Conservation (phyloP, 2,329 filamentous ascomycete species). For the Colletotrichum incanum region DNA sequence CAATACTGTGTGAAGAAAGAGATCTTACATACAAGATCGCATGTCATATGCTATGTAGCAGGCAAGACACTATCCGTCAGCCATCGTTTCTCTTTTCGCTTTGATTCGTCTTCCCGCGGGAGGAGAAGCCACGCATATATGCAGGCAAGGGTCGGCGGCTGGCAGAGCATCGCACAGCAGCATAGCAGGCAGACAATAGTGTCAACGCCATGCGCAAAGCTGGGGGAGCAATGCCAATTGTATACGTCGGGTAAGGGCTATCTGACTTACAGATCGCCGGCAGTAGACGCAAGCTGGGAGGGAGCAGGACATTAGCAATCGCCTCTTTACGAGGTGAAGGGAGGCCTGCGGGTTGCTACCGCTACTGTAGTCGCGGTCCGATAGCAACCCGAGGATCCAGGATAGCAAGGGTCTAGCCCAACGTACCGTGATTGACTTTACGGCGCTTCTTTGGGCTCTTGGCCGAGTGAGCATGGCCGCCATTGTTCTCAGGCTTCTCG, state of each 20-base stretch:
- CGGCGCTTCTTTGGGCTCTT: slow-evolving; percentile 86
- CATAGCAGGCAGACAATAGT: slow-evolving; percentile 24
- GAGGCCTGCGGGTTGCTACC: slow-evolving; percentile 44
- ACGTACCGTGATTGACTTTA: slow-evolving; percentile 91
- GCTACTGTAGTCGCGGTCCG: slow-evolving; percentile 37
- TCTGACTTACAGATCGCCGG: slow-evolving; percentile 86
- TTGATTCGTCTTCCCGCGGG: slow-evolving; percentile 2
- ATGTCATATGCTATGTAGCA: slow-evolving; percentile 86
- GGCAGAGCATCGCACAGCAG: slow-evolving; percentile 39
- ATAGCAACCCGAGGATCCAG: background rate
- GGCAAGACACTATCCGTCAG: slow-evolving; percentile 61
- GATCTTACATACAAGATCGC: slow-evolving; percentile 82
- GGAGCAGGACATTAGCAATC: slow-evolving; percentile 49
- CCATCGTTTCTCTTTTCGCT: slow-evolving; percentile 50
- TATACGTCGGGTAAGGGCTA: slow-evolving; percentile 44
- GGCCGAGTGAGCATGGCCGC: slow-evolving; percentile 47
- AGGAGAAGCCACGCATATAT: slow-evolving; percentile 16
- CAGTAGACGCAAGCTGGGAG: slow-evolving; percentile 88
- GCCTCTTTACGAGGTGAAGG: slow-evolving; percentile 46
- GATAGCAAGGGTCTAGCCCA: slow-evolving; percentile 41
- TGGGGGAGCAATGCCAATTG: slow-evolving; percentile 46
- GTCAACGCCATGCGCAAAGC: slow-evolving; percentile 24
- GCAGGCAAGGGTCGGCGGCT: slow-evolving; percentile 31
- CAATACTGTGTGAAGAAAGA: slow-evolving; percentile 39
- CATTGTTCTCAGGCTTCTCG: slow-evolving; percentile 49